Evolutionary conservation across 2,329 filamentous ascomycete genomes (phyloP), one percentile per base, ranked within the genome.

Genomic region (Aspergillus novoparasiticus): DNA sequence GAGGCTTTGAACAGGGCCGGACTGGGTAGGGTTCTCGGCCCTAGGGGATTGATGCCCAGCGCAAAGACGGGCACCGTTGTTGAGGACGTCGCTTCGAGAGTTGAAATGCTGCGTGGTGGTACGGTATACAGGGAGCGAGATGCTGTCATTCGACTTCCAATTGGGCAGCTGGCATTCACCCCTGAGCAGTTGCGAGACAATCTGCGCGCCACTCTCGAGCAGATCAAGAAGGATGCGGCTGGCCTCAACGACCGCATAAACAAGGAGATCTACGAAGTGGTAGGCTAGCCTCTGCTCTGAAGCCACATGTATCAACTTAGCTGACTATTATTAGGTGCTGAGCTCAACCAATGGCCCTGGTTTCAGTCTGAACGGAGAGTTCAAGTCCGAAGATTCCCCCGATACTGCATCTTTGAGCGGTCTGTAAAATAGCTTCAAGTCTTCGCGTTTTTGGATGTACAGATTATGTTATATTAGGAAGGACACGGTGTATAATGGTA

Each of bases 31-130:
- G 85, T 97, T 50, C 83, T 99, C 23, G 95, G 95, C 73, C 95
- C 96, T 53, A 89, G 87, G 78, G 94, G 94, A 3, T 79, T 99
- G 73, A 98, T 99, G 95, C 95, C 95, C 6, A 96, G 87, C 76
- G 81, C 86, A 64, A 97, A 97, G 84, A 88, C 88, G 66, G 93
- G 93, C 68, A 98, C 95, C 0, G 91, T 99, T 61, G 93, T 96
- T 28, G 90, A 86, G 73, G 90, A 96, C 75, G 86, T 97, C 19
- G 85, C 85, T 59, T 79, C 83, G n/a, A 85, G 89, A 39, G 91
- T 99, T 72, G 87, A 86, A 72, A 92, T 94, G 69, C 88, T 97
- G 79, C 88, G 93, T 16, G 93, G 94, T 65, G 92, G 89, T 59
- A 91, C 89, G 59, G 89, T 94, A 70, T 99, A 97, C 81, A 88